Base-by-base conservation (phyloP, 345 rosid species). In the Eucalyptus shirleyi region DNA sequence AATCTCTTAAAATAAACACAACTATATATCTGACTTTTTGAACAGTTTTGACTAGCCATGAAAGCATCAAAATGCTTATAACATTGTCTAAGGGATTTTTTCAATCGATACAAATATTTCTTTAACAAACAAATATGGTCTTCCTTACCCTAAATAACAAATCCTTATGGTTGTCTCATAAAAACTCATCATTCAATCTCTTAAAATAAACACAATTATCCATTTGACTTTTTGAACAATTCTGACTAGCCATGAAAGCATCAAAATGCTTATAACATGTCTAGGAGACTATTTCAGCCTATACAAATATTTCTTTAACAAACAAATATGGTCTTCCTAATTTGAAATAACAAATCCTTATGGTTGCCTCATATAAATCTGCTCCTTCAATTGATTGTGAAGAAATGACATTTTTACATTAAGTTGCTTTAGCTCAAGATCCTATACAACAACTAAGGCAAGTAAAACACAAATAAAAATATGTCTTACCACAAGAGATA, bases 101-200 rank as follows among this genome's bases (percentile, higher is more conserved):
- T 59, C 65, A 26, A 5, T 2, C 5, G 2, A 26, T 59, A 59
- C 30, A 59, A 59, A 59, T 26, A 26, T 59, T 59, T 59, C n/a
- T 59, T 59, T 59, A 26, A 59, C n/a, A 59, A 59, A 28, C 7
- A 59, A 59, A 59, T 12, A 59, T 59, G n/a, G 6, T 11, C 1
- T 59, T 59, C 65, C 65, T 59, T 59, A 59, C 7, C 15, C 4
- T 0, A 12, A 59, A 59, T 26, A 59, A 59, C n/a, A 59, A 59
- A 59, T 59, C n/a, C 7, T 28, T 2, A 11, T 10, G 6, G 15
- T 0, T 11, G 2, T 6, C 13, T 59, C n/a, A 59, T 59, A 1
- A 59, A 24, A 12, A 60, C 32, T 16, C 17, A 28, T 12, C 7
- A 26, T 60, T 30, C 8, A 60, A 3, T 12, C 8, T 60, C 67